Evolutionary conservation across 2,329 filamentous ascomycete genomes (phyloP), one percentile per base, ranked within the genome.

Genomic region (Dactylella cylindrospora): DNA sequence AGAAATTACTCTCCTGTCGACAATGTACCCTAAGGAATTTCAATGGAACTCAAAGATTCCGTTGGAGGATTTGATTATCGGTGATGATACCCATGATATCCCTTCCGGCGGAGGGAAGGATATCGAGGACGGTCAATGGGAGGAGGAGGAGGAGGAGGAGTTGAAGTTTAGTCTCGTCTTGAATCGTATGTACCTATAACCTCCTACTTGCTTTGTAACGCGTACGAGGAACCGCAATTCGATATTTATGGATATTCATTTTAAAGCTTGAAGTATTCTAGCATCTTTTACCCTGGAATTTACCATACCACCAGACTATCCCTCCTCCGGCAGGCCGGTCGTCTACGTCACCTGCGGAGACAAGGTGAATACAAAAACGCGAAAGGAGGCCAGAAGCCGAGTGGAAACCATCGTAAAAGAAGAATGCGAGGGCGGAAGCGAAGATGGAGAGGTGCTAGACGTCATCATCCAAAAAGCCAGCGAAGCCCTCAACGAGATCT

Each of bases 11-110:
- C 22, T 60, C 13, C 13, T 51, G 10, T 5, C 43, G 22, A 46
- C 43, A 31, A 64, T 59, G 52, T 64, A 44, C 15, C 28, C 36
- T 1, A 23, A 43, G 5, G 41, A 65, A 31, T 65, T 54, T 26
- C 9, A 15, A 22, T 49, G 17, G 39, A 44, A 19, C 17, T 39
- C 36, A n/a, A n/a, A n/a, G n/a, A n/a, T n/a, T n/a, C n/a, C n/a
- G n/a, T n/a, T n/a, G n/a, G n/a, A n/a, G n/a, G n/a, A n/a, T n/a
- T n/a, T n/a, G n/a, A n/a, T n/a, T n/a, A n/a, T n/a, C n/a, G n/a
- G n/a, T n/a, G n/a, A n/a, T n/a, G n/a, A n/a, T n/a, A n/a, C n/a
- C n/a, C n/a, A n/a, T n/a, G n/a, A n/a, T n/a, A n/a, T n/a, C n/a
- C n/a, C n/a, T n/a, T n/a, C n/a, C n/a, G n/a, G n/a, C n/a, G n/a